phyloP scores from a whole-genome alignment of 1,139 yeast genomes.

The Candida sojae region DNA sequence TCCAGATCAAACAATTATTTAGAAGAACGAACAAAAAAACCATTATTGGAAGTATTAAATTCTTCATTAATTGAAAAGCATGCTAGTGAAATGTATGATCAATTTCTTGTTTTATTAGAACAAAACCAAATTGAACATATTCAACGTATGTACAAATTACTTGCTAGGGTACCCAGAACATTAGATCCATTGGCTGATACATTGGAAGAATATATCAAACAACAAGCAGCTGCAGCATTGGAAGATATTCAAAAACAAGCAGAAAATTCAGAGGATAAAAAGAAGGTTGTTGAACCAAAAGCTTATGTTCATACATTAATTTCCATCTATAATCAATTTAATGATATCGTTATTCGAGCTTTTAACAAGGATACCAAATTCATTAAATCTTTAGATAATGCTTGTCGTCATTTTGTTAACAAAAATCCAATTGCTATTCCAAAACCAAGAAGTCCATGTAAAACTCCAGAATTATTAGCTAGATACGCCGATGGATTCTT shows the following conservation, averaged over 20 bases:
- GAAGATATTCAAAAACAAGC: constrained; percentile 57
- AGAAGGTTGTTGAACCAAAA: constrained; percentile 62
- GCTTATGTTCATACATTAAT: constrained; percentile 78
- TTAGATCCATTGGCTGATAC: constrained; percentile 75
- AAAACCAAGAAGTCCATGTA: constrained; percentile 45
- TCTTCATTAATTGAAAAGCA: constrained; percentile 77
- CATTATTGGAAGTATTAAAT: constrained; percentile 74
- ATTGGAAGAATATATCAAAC: constrained; percentile 73
- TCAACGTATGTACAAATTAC: constrained; percentile 72
- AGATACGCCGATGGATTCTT: constrained; percentile 83
- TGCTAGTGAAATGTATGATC: constrained; percentile 73
- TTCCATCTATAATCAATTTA: constrained; percentile 66
- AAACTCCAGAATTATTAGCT: constrained; percentile 90
- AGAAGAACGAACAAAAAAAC: constrained; percentile 84
- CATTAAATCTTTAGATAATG: constrained; percentile 85
- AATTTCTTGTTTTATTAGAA: constrained; percentile 71
- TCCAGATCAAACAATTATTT: constrained; percentile 74
- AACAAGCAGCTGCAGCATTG: constrained; percentile 70
- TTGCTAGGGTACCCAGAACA: constrained; percentile 74
- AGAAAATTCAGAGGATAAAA: constrained; percentile 31
- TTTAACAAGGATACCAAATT: constrained; percentile 78
- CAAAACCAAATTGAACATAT: constrained; percentile 78
- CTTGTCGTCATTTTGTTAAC: constrained; percentile 85
- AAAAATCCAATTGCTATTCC: constrained; percentile 80
- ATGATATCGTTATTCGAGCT: constrained; percentile 65